Evolutionary conservation across 805 yeast species (phyloP), one percentile per base, ranked within the genome.

Genomic region (Candida boleticola): DNA sequence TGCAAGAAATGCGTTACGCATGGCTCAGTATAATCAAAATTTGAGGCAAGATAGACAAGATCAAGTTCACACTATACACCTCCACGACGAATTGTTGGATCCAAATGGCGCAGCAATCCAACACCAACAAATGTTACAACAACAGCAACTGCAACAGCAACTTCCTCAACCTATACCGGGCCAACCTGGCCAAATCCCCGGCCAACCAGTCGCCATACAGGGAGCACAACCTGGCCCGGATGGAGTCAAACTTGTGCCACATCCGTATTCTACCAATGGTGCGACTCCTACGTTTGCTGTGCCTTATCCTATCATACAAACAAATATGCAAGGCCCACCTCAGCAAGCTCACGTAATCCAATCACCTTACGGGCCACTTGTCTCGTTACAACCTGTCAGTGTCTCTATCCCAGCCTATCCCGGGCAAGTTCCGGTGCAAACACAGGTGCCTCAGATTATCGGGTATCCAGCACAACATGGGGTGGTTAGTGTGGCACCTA

Each of bases 21-120:
- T 66, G 64, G 81, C 81, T 1, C 82, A 76, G 48, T 63, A 64
- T 46, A 65, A 73, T 50, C 73, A 73, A 37, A 58, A 54, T 38
- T 38, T 61, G 16, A 43, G 66, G 32, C 56, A 54, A 37, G 66
- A 61, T 29, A 50, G 54, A 34, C 36, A 47, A 20, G 27, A 23
- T 47, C 47, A 16, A 50, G 42, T 34, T 17, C 27, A 23, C 27
- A 23, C 27, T 7, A 23, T 23, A 16, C 39, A 36, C 5, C 25
- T 10, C 32, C 31, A 21, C 19, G 18, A 9, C 25, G 27, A 36
- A 3, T 9, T 20, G 36, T 6, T 33, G 10, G 36, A 33, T 20
- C 26, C 36, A 20, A 19, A 33, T 10, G 35, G 21, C 22, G 17
- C 32, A 6, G 32, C 17, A 5, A 6, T 6, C 6, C 21, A 7